Conservation (phyloP, 2,329 filamentous ascomycete genomes). For the Cladosporium phlei region DNA sequence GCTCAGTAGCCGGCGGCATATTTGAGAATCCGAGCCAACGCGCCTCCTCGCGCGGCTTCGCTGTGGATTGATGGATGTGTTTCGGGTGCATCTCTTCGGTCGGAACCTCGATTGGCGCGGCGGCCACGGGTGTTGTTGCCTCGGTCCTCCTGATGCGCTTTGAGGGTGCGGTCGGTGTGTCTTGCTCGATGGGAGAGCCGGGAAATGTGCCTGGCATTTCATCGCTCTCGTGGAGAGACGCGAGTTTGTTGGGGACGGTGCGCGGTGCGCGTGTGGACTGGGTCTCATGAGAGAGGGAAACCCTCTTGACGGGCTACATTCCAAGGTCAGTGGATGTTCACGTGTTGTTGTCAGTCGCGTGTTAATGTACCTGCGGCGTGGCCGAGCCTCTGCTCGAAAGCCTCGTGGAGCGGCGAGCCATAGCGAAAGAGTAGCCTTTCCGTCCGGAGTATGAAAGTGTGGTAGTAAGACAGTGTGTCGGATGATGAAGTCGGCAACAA, state of each 20-base stretch:
- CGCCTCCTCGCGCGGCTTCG: conserved; percentile 72
- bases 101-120: conserved; percentile 63
- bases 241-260: conserved; percentile 37
- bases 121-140: conserved; percentile 55
- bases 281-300: conserved; percentile 32
- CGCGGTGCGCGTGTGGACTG: conserved; percentile 24
- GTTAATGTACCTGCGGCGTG: conserved; percentile 19
- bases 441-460: not conserved
- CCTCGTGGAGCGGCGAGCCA: conserved; percentile 15
- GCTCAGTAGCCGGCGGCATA: conserved; percentile 56
- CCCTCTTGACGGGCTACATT: conserved; percentile 27
- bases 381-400: conserved; percentile 12
- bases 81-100: conserved; percentile 87
- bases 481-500: no score
- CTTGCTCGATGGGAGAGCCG: conserved; percentile 18
- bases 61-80: conserved; percentile 69
- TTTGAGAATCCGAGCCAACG: conserved; percentile 77
- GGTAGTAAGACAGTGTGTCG: no score
- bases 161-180: conserved; percentile 10
- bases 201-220: conserved; percentile 37
- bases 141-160: conserved; percentile 21
- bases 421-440: not conserved
- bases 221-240: conserved; percentile 42
- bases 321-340: not conserved
- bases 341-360: not conserved